phyloP scores from a whole-genome alignment of 1,284 basidiomycete genomes.

The Ustilago cynodontis region DNA sequence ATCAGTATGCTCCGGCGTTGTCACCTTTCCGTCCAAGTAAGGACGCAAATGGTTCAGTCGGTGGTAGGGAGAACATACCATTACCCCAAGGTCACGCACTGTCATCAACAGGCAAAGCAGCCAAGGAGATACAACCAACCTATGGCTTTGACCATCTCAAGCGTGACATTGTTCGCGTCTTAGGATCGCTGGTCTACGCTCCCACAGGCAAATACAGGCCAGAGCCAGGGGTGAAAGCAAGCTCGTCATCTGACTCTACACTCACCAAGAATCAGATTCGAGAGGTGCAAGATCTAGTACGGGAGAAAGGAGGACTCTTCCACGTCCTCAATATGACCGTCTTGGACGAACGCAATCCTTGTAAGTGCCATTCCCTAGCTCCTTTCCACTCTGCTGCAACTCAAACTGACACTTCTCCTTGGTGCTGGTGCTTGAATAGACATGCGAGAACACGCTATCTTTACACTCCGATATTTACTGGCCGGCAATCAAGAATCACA shows the following conservation, averaged over 20 bases:
- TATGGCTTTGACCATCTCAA: conserved; percentile 58
- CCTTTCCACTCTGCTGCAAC: background rate
- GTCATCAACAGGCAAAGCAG: conserved; percentile 45
- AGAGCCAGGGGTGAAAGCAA: background rate
- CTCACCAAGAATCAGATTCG: conserved; percentile 27
- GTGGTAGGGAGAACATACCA: background rate
- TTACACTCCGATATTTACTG: conserved; percentile 62
- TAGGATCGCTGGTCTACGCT: conserved; percentile 48
- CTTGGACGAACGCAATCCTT: conserved; percentile 63
- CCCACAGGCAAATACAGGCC: background rate
- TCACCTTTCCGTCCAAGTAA: conserved; percentile 51
- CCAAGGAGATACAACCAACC: conserved; percentile 13
- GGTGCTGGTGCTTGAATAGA: conserved; percentile 29
- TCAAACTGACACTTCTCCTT: background rate
- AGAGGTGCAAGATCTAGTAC: conserved; percentile 58
- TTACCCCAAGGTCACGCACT: conserved; percentile 50
- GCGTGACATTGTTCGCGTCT: conserved; percentile 58
- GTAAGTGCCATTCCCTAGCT: conserved; percentile 30
- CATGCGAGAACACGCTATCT: conserved; percentile 67
- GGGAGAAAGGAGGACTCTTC: conserved; percentile 58
- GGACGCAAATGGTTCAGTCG: background rate
- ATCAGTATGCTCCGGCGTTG: conserved; percentile 49
- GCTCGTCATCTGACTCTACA: background rate
- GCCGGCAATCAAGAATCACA: conserved; percentile 59
- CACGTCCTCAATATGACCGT: conserved; percentile 65